A percentile compares a stretch with the other conserved stretches of the same genome.
Evolutionary conservation across 306 rosid genomes (phyloP).

Genomic region (Quercus agrifolia): DNA sequence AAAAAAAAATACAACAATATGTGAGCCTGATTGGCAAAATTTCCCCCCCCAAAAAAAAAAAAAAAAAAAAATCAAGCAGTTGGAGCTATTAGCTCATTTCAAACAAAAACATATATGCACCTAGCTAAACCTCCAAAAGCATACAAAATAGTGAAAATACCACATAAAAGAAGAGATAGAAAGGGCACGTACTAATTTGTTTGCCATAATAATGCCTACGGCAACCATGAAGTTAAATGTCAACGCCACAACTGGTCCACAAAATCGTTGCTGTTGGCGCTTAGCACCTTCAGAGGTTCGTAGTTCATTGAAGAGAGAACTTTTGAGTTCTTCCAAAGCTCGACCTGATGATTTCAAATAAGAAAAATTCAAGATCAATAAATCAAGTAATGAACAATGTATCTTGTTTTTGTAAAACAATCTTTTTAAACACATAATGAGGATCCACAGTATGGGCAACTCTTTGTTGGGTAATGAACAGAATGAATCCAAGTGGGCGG

Average conservation of each 20-base stretch:
- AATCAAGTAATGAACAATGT: not conserved
- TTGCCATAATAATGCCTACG: slow-evolving; percentile 73
- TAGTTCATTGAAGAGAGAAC: slow-evolving; percentile 77
- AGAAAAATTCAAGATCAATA: slow-evolving; percentile 10
- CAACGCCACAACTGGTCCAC: slow-evolving; percentile 80
- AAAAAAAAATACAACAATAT: no score
- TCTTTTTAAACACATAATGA: not conserved
- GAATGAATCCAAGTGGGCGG: not conserved
- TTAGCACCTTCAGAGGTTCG: slow-evolving; percentile 89
- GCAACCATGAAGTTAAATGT: slow-evolving; percentile 75
- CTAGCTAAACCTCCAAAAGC: not conserved
- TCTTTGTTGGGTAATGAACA: not conserved
- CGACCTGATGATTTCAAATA: slow-evolving; percentile 47
- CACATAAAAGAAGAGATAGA: not conserved
- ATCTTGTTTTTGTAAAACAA: not conserved
- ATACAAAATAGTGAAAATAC: not conserved
- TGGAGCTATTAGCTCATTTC: not conserved
- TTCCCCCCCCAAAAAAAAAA: no score
- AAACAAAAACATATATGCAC: not conserved
- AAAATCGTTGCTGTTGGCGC: slow-evolving; percentile 85
- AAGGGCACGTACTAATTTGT: slow-evolving; percentile 52
- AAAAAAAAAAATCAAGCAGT: not conserved
- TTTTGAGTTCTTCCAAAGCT: slow-evolving; percentile 80
- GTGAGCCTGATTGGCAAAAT: not conserved
- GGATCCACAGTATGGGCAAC: not conserved